phyloP scores from a whole-genome alignment of 768 basidiomycete species.

The Rhizopogon salebrosus region DNA sequence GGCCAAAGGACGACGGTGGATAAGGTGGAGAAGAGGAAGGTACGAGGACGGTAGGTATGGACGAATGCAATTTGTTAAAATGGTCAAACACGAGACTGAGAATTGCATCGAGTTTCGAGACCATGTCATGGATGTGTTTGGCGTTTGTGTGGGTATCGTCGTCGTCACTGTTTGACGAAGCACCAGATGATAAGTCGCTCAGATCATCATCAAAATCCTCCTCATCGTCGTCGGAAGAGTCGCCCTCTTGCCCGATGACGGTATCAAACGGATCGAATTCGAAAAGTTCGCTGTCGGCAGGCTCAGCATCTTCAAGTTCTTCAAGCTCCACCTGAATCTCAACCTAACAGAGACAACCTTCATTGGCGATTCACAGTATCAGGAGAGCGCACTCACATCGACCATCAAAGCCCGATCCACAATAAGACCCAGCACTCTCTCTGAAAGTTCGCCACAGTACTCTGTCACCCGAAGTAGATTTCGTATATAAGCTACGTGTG shows the following conservation, averaged over 20 bases:
- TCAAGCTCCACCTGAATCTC: constrained; percentile 97
- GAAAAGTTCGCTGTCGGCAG: constrained; percentile 52
- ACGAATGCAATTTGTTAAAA: constrained; percentile 49
- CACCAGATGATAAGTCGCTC: constrained; percentile 77
- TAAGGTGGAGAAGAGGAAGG: constrained; percentile 13
- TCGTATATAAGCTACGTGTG: constrained; percentile 86
- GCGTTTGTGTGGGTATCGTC: constrained; percentile 39
- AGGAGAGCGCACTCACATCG: constrained; percentile 56
- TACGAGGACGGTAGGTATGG: constrained; percentile 17
- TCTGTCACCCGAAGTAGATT: constrained; percentile 78
- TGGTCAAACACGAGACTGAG: constrained; percentile 82
- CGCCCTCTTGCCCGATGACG: constrained; percentile 71
- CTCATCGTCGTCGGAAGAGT: constrained; percentile 49
- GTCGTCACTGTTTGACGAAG: constrained; percentile 44
- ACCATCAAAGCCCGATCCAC: constrained; percentile 95
- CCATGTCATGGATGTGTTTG: constrained; percentile 78
- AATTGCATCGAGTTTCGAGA: constrained; percentile 86
- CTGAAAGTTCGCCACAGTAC: constrained; percentile 85
- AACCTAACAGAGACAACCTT: constrained; percentile 45
- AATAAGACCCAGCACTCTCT: constrained; percentile 79
- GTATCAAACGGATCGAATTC: constrained; percentile 84
- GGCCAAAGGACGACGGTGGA: constrained; percentile 18
- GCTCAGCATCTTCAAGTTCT: constrained; percentile 72
- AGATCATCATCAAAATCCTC: constrained; percentile 51
- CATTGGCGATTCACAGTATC: background rate